phyloP scores from a whole-genome alignment of 495 filamentous ascomycete genomes.

The Bathelium albidoporum region DNA sequence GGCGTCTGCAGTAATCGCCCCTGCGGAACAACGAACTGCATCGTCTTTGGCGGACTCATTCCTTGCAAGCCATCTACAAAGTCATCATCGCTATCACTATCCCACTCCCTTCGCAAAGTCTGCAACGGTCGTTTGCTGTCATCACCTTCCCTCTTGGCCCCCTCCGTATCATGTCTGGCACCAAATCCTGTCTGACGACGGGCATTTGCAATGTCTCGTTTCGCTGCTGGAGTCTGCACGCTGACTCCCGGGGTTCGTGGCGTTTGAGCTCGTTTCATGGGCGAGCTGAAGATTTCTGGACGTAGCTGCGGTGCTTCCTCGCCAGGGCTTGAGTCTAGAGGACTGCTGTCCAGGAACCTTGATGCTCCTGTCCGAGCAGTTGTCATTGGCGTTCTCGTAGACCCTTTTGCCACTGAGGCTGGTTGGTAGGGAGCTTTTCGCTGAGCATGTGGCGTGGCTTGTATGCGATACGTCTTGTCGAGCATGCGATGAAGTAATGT shows the following conservation, averaged over 20 bases:
- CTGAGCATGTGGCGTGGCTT: constrained; percentile 70
- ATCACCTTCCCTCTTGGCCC: neutral
- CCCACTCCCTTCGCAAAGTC: constrained; percentile 7
- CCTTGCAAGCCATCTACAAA: constrained; percentile 47
- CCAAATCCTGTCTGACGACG: neutral
- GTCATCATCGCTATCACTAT: constrained; percentile 37
- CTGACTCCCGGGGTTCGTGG: constrained; percentile 65
- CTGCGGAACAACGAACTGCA: constrained; percentile 89
- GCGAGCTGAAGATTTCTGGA: constrained; percentile 77
- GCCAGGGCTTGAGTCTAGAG: constrained; percentile 63
- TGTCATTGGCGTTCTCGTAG: constrained; percentile 15
- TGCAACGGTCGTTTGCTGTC: neutral
- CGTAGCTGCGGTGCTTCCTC: constrained; percentile 71
- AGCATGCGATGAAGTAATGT: constrained; percentile 76
- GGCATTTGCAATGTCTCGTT: neutral
- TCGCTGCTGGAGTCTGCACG: constrained; percentile 41
- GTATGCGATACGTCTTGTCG: constrained; percentile 87
- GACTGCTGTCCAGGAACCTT: constrained; percentile 10
- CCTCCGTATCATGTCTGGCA: neutral
- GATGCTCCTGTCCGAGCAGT: constrained; percentile 29
- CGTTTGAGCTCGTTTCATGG: constrained; percentile 42
- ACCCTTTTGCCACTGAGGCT: constrained; percentile 18
- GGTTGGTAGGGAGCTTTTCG: constrained; percentile 24
- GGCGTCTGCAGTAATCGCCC: constrained; percentile 83
- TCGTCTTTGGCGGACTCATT: constrained; percentile 85